These are phyloP conservation scores for Penicillium silybi DNA, from an alignment of 495 filamentous ascomycete genomes.

Conservation along the genomic window DNA sequence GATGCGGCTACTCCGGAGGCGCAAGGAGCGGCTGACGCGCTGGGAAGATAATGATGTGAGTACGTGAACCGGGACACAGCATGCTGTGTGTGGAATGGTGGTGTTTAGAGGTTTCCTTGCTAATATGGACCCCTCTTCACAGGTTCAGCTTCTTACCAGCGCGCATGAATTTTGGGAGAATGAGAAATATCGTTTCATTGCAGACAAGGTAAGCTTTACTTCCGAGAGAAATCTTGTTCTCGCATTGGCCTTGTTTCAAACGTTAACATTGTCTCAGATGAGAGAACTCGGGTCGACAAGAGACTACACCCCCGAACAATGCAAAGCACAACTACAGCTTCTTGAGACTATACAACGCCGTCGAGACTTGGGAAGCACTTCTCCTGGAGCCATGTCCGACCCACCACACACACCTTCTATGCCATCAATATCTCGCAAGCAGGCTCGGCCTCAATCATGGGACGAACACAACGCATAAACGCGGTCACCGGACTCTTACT, in stretches of 20 bases:
- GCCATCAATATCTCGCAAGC: conserved; percentile 16
- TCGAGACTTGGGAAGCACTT: conserved; percentile 12
- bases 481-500: not conserved
- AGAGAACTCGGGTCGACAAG: conserved; percentile 34
- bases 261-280: conserved; percentile 21
- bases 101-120: not conserved
- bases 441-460: conserved; percentile 8
- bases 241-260: not conserved
- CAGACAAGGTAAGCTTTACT: conserved; percentile 45
- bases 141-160: conserved; percentile 45
- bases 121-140: conserved; percentile 5
- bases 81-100: not conserved
- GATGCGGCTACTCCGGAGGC: conserved; percentile 66
- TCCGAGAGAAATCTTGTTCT: not conserved
- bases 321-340: conserved; percentile 32
- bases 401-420: conserved; percentile 14
- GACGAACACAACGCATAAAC: not conserved
- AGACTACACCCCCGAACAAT: conserved; percentile 34
- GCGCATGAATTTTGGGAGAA: conserved; percentile 48
- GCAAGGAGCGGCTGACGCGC: conserved; percentile 54
- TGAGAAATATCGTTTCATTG: conserved; percentile 48
- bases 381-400: conserved; percentile 28
- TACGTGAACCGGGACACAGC: conserved; percentile 26
- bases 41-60: conserved; percentile 69
- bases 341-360: conserved; percentile 22